phyloP scores from a whole-genome alignment of 1,139 yeast genomes.

The Zhuliangozyma blackwelliae region DNA sequence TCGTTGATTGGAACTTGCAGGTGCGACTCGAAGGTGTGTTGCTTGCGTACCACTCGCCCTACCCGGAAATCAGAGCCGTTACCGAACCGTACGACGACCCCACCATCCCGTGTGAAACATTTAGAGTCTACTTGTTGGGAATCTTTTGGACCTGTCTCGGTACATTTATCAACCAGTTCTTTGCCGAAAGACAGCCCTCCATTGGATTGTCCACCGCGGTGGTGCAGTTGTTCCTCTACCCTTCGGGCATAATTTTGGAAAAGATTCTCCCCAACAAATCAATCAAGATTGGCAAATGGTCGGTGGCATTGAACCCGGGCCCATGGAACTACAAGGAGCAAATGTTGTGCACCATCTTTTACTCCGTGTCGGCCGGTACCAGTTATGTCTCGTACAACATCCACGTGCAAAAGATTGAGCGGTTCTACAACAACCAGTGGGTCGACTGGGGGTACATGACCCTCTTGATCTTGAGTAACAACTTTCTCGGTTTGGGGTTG shows the following conservation, averaged over 20 bases:
- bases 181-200: conserved; percentile 52
- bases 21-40: conserved; percentile 41
- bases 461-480: conserved; percentile 46
- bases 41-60: conserved; percentile 53
- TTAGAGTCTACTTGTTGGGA: conserved; percentile 52
- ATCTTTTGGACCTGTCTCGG: conserved; percentile 49
- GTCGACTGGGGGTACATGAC: conserved; percentile 49
- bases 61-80: conserved; percentile 61
- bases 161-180: conserved; percentile 55
- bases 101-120: conserved; percentile 47
- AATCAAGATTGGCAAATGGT: conserved; percentile 30
- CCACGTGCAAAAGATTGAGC: conserved; percentile 11
- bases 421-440: conserved; percentile 39
- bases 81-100: conserved; percentile 54
- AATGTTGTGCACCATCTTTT: conserved; percentile 40
- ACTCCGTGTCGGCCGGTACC: conserved; percentile 28
- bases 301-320: conserved; percentile 48
- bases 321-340: conserved; percentile 67
- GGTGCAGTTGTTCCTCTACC: conserved; percentile 55
- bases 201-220: conserved; percentile 43
- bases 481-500: conserved; percentile 56
- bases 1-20: conserved; percentile 24
- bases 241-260: conserved; percentile 45
- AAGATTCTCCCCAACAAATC: conserved; percentile 45
- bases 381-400: conserved; percentile 19